Percentiles rank a stretch among this genome's conserved stretches.
Conservation (phyloP, 179 eudicot species). For the Vitellaria paradoxa region DNA sequence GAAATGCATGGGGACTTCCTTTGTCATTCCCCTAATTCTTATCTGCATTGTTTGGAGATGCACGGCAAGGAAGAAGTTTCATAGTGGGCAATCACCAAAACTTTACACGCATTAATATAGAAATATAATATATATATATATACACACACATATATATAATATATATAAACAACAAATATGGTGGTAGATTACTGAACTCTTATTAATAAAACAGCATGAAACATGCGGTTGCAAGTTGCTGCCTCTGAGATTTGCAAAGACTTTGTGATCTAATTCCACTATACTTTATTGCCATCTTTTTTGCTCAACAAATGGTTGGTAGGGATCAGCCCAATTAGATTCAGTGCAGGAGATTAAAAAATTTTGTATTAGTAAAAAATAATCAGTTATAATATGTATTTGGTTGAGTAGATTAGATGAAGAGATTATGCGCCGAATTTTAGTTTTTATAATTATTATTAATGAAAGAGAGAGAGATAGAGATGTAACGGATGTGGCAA, state of each 20-base stretch:
- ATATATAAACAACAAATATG: too few species aligned
- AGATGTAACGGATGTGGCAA: background rate
- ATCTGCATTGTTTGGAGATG: background rate
- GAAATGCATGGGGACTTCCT: constrained; percentile 9
- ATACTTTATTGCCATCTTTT: background rate
- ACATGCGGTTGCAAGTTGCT: constrained; percentile 41
- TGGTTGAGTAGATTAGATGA: background rate
- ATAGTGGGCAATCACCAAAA: constrained; percentile 12
- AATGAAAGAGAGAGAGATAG: background rate
- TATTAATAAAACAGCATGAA: background rate
- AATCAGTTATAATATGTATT: background rate
- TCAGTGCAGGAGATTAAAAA: background rate
- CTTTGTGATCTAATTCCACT: constrained; percentile 7
- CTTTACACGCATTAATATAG: background rate
- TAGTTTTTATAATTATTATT: background rate
- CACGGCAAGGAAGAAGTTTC: background rate
- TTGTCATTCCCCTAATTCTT: constrained; percentile 5
- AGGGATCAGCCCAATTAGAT: constrained; percentile 2
- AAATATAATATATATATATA: background rate
- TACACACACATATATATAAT: too few species aligned
- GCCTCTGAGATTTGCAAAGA: constrained; percentile 24
- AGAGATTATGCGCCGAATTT: background rate
- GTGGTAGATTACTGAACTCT: background rate
- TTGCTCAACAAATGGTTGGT: background rate
- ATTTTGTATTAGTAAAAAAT: background rate